Evolutionary conservation across 192 early-diverging fungal genomes (phyloP).

Genomic region (Diversispora eburnea): DNA sequence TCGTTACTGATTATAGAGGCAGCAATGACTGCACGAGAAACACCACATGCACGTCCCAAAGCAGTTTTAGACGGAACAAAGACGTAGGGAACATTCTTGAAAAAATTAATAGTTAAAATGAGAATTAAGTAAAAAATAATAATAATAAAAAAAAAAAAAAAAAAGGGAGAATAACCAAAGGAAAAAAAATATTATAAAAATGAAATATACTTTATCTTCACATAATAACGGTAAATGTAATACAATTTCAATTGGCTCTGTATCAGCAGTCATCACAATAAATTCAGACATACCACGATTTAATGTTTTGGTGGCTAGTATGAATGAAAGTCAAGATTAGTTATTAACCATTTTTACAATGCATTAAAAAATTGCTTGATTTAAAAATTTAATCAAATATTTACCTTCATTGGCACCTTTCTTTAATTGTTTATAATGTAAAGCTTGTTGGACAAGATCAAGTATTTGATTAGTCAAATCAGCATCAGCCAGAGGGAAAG

Average conservation of each 20-base stretch:
- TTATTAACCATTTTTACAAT: no score
- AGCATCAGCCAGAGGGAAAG: slow-evolving; percentile 90
- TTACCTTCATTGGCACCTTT: slow-evolving; percentile 96
- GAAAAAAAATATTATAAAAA: not conserved
- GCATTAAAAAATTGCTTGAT: not conserved
- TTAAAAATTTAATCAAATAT: not conserved
- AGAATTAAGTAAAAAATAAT: not conserved
- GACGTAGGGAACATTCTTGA: slow-evolving; percentile 96
- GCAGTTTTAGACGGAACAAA: slow-evolving; percentile 97
- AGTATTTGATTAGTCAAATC: slow-evolving; percentile 87
- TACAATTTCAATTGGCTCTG: slow-evolving; percentile 96
- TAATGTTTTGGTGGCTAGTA: slow-evolving; percentile 90
- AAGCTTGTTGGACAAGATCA: slow-evolving; percentile 97
- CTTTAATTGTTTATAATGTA: slow-evolving; percentile 99
- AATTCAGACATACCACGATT: slow-evolving; percentile 99
- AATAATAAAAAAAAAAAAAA: no score
- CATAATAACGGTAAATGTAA: slow-evolving; percentile 96
- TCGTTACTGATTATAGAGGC: slow-evolving; percentile 96
- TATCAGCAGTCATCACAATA: slow-evolving; percentile 98
- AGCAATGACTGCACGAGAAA: slow-evolving; percentile 90
- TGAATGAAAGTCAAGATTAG: not conserved
- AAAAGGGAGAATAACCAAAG: not conserved
- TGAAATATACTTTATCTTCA: slow-evolving; percentile 81
- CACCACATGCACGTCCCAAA: slow-evolving; percentile 96
- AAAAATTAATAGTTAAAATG: not conserved